phyloP scores from a whole-genome alignment of 352 stramenopile genomes.

The Phytophthora cryptogea region DNA sequence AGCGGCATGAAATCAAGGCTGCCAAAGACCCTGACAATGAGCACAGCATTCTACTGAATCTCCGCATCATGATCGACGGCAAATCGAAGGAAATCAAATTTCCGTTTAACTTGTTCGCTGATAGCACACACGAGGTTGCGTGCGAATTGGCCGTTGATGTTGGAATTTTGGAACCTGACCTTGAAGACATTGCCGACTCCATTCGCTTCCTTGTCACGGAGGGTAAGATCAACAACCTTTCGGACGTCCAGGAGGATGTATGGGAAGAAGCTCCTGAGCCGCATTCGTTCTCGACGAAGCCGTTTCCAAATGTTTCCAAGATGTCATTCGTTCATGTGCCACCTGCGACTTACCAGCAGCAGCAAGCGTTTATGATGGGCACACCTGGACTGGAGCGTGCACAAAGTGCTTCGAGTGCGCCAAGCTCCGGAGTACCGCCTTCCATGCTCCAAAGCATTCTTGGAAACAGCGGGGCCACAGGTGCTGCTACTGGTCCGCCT shows the following conservation, averaged over 20 bases:
- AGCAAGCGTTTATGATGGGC: slow-evolving; percentile 35
- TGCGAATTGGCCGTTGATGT: slow-evolving; percentile 95
- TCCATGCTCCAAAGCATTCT: slow-evolving; percentile 27
- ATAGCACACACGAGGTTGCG: slow-evolving; percentile 94
- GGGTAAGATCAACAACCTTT: slow-evolving; percentile 86
- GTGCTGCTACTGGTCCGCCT: slow-evolving; percentile 7
- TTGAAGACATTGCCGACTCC: slow-evolving; percentile 94
- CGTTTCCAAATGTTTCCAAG: slow-evolving; percentile 81
- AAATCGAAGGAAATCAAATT: slow-evolving; percentile 98
- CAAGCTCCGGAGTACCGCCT: slow-evolving; percentile 16
- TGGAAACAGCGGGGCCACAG: slow-evolving; percentile 15
- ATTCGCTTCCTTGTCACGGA: slow-evolving; percentile 90
- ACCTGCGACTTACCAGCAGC: slow-evolving; percentile 27
- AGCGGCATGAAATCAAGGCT: slow-evolving; percentile 85
- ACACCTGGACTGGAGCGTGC: slow-evolving; percentile 25
- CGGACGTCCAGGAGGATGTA: slow-evolving; percentile 74
- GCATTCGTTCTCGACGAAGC: slow-evolving; percentile 79
- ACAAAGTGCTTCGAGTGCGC: slow-evolving; percentile 23
- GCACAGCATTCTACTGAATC: slow-evolving; percentile 87
- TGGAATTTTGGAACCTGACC: slow-evolving; percentile 90
- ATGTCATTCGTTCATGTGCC: slow-evolving; percentile 65
- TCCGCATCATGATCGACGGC: slow-evolving; percentile 89
- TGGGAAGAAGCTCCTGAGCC: slow-evolving; percentile 89
- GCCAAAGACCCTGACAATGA: slow-evolving; percentile 81
- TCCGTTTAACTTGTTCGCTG: slow-evolving; percentile 94